phyloP scores from a whole-genome alignment of 2,329 filamentous ascomycete genomes.

The Cucurbitaria berberidis region DNA sequence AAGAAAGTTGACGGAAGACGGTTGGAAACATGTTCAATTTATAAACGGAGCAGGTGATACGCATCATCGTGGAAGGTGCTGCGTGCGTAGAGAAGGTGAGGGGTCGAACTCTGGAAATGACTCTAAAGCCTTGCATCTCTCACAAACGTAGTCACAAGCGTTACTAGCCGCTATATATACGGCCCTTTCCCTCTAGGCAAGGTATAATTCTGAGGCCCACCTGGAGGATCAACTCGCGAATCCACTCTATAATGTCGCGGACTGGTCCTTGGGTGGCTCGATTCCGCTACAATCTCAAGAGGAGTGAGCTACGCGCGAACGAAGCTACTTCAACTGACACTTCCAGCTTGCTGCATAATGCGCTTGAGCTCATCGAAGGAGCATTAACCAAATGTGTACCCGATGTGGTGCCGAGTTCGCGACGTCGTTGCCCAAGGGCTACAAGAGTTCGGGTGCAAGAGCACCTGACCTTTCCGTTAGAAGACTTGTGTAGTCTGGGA shows the following conservation, averaged over 20 bases:
- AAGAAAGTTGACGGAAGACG: background rate
- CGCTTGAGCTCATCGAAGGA: background rate
- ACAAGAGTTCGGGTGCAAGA: background rate
- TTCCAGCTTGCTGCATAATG: background rate
- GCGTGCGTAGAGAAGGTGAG: background rate
- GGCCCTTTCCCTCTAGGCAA: background rate
- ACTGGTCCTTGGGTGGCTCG: background rate
- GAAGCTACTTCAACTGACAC: background rate
- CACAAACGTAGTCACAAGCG: background rate
- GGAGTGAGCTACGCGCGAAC: background rate
- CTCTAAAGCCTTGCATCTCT: background rate
- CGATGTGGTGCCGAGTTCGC: no score
- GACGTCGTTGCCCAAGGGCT: background rate
- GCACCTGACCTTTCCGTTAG: background rate
- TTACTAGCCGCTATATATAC: background rate
- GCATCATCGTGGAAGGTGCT: background rate
- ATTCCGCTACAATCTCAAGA: background rate
- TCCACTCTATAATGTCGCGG: background rate
- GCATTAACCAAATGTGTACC: background rate
- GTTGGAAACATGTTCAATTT: background rate
- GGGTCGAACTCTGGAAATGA: background rate
- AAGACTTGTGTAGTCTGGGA: background rate
- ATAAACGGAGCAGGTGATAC: background rate
- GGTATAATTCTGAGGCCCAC: background rate
- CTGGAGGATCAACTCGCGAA: background rate